Base-by-base conservation (phyloP, 2,329 filamentous ascomycete genomes). In the Ceratocystis smalleyi region DNA sequence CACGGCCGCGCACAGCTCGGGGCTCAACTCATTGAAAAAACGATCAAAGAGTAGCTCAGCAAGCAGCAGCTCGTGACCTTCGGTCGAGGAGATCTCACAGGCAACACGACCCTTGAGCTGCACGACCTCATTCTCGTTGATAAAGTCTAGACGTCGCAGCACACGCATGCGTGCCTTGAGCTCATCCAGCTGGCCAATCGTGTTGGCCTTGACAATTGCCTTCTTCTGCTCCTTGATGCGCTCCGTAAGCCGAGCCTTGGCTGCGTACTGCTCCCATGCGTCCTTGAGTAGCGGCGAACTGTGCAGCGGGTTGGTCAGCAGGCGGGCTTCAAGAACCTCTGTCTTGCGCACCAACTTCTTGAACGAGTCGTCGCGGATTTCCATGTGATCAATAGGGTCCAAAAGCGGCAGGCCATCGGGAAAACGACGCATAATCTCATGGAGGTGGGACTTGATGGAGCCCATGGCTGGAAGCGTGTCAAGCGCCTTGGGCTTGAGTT, bases 81-180 rank as follows among this genome's bases (percentile, higher is more conserved):
- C 83, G 1, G 83, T 86, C 0, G 92, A 96, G 68, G 90, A 96
- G 68, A 99, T 97, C 76, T 99, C 92, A 75, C 94, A 99, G 1
- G 94, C 94, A 2, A 97, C 95, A 64, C 95, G 89, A 10, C 92
- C 94, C 77, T 99, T 99, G 71, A 97, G 83, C 77, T 97, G 88
- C 7, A 99, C 91, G 1, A 99, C 91, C 73, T 97, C 94, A 62
- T 85, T 83, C 67, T 97, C 94, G 73, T 96, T 95, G 75, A 96
- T 95, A 76, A 99, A 99, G 3, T 89, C 90, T 10, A 99, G 83
- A 63, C 94, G 89, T 59, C 95, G 89, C 35, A 99, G 81, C 3
- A 99, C 94, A 69, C 94, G 87, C 78, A 96, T 99, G 67, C 94
- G 87, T 68, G 89, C 91, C 78, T 97, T 97, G 67, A 99, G 82